Base-by-base conservation (phyloP, 2,329 filamentous ascomycete species). In the Xylaria sp. region DNA sequence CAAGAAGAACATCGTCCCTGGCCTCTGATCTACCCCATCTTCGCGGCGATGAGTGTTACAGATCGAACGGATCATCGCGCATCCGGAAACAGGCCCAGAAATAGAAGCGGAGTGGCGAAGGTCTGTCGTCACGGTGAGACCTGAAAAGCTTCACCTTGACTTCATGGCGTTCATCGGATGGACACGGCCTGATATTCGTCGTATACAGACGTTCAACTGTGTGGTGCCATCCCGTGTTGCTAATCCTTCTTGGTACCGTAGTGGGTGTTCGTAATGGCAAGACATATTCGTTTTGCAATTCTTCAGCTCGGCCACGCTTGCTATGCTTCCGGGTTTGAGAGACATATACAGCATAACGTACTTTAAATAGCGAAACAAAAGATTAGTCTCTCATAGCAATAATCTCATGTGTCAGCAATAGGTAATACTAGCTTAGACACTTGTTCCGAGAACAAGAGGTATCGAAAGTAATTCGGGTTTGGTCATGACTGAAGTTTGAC, bases 81-180 rank as follows among this genome's bases (percentile, higher is more conserved):
- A 66, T 56, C 66, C 63, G 66, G 66, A 59, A 63, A 62, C 66
- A 56, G 64, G 38, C 28, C 63, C 66, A 62, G 46, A 59, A 66
- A 68, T 66, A 59, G 66, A 53, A 59, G 53, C 58, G 38, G 58
- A 49, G 66, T 58, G 57, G 66, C 40, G 31, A 46, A 51, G 38
- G 38, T 36, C 57, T 61, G 51, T 63, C 51, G 2, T 42, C 33
- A 26, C 38, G 15, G 61, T 59, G 66, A 68, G 63, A 68, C 66
- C 42, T 46, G 23, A 59, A 49, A 46, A 66, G 63, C 66, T 59
- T 63, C 66, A 65, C 44, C 40, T 58, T 28, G 6, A 58, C 59
- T 11, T 57, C 59, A 10, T 44, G 59, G 13, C 42, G 31, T 48
- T 60, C 15, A 23, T 53, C 36, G 11, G 11, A 28, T 44, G 33